These are phyloP conservation scores for Avena eriantha DNA, from an alignment of 176 grass and related monocot species.

Conservation along the genomic window DNA sequence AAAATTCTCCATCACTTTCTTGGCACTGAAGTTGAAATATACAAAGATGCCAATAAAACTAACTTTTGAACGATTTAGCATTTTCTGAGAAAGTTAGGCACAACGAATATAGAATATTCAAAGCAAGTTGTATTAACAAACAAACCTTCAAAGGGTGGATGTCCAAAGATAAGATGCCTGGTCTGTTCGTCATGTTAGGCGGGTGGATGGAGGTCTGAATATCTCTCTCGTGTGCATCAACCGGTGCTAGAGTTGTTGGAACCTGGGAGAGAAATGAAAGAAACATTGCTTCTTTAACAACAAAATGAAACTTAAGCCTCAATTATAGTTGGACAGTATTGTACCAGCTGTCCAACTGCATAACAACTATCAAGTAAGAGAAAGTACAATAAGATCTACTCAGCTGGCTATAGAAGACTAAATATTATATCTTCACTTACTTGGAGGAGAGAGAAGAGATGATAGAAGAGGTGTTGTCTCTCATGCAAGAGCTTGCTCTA, in stretches of 20 bases:
- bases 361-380: neutral
- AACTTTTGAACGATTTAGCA: too few species aligned
- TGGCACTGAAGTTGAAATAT: neutral
- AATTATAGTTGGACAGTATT: neutral
- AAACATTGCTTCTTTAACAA: neutral
- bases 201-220: slow-evolving; percentile 89
- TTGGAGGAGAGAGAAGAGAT: too few species aligned
- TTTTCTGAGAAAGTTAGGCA: neutral
- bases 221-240: slow-evolving; percentile 78
- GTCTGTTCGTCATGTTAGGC: slow-evolving; percentile 87
- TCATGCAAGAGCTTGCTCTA: too few species aligned
- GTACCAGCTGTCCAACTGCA: neutral
- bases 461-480: too few species aligned
- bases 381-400: too few species aligned
- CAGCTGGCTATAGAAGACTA: too few species aligned
- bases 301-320: slow-evolving; percentile 12
- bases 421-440: too few species aligned
- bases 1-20: neutral
- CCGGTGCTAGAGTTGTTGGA: slow-evolving; percentile 52
- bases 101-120: neutral
- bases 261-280: slow-evolving; percentile 51
- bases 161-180: slow-evolving; percentile 76
- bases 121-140: slow-evolving; percentile 21
- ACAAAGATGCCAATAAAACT: neutral
- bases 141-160: slow-evolving; percentile 91